Conservation (phyloP, 2,329 filamentous ascomycete species). For the Claviceps fusiformis region DNA sequence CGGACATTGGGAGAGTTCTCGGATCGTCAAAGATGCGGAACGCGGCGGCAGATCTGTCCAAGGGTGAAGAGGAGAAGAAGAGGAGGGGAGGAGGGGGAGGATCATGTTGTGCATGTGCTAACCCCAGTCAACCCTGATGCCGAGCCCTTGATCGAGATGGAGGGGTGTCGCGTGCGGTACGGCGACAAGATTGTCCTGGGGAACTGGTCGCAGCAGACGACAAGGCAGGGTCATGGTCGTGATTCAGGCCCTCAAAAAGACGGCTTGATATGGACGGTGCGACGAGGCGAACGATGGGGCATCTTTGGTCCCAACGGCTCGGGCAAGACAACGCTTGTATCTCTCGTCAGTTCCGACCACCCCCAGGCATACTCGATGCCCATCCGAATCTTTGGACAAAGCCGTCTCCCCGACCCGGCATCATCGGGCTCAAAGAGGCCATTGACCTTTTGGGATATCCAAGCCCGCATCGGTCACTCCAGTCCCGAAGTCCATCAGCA, state of each 20-base stretch:
- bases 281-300: conserved; percentile 75
- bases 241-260: conserved; percentile 30
- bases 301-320: conserved; percentile 90
- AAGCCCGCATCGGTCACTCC: conserved; percentile 79
- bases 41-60: conserved; percentile 2
- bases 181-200: conserved; percentile 65
- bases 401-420: conserved; percentile 58
- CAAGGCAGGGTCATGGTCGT: conserved; percentile 8
- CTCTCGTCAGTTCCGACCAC: conserved; percentile 87
- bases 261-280: conserved; percentile 73
- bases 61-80: not conserved
- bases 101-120: conserved; percentile 9
- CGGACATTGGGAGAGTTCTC: conserved; percentile 36
- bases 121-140: conserved; percentile 25
- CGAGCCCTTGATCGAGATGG: conserved; percentile 73
- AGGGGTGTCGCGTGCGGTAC: conserved; percentile 71
- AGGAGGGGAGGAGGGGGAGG: not conserved
- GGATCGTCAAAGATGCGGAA: conserved; percentile 10
- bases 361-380: conserved; percentile 87
- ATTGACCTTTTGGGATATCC: conserved; percentile 85
- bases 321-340: conserved; percentile 89
- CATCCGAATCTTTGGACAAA: conserved; percentile 72
- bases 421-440: conserved; percentile 42
- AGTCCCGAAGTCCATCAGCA: conserved; percentile 90
- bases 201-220: conserved; percentile 54